Conservation (phyloP, 2,329 filamentous ascomycete genomes). For the Arachnomyces sp. region DNA sequence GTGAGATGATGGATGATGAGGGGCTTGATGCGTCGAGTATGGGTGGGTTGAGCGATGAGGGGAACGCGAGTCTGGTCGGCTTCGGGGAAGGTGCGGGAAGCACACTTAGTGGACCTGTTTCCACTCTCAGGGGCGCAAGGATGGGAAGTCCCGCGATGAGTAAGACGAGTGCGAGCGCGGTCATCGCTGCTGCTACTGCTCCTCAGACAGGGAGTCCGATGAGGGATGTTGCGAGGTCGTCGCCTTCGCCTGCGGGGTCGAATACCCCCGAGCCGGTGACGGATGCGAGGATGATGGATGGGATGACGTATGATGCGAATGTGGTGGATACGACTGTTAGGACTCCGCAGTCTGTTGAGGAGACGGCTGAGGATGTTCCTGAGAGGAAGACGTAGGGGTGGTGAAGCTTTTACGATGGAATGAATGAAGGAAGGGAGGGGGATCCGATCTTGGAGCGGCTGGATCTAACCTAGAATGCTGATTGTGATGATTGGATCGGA, state of each 20-base stretch:
- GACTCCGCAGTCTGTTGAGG: slow-evolving; percentile 45
- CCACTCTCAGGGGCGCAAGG: slow-evolving; percentile 45
- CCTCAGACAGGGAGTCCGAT: slow-evolving; percentile 30
- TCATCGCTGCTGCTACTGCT: slow-evolving; percentile 16
- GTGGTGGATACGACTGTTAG: slow-evolving; percentile 58
- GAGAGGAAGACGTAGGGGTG: too few species aligned
- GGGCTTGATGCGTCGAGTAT: slow-evolving; percentile 48
- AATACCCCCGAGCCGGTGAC: slow-evolving; percentile 32
- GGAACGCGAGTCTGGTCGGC: slow-evolving; percentile 72
- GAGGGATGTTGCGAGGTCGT: slow-evolving; percentile 35
- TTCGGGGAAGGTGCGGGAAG: slow-evolving; percentile 89
- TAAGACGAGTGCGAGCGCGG: slow-evolving; percentile 21
- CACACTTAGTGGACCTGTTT: slow-evolving; percentile 70
- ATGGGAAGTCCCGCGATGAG: slow-evolving; percentile 27
- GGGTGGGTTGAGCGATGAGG: slow-evolving; percentile 79
- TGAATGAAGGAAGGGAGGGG: too few species aligned
- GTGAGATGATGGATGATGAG: slow-evolving; percentile 60
- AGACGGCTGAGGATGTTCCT: too few species aligned
- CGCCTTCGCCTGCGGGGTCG: slow-evolving; percentile 27
- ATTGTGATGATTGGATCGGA: too few species aligned
- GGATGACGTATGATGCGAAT: slow-evolving; percentile 54
- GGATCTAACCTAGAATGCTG: too few species aligned
- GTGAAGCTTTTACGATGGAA: too few species aligned
- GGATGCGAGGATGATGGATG: slow-evolving; percentile 60
- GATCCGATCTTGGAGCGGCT: too few species aligned